Evolutionary conservation across 208 protist genomes (phyloP).

Genomic region (Acanthamoeba lenticulata): DNA sequence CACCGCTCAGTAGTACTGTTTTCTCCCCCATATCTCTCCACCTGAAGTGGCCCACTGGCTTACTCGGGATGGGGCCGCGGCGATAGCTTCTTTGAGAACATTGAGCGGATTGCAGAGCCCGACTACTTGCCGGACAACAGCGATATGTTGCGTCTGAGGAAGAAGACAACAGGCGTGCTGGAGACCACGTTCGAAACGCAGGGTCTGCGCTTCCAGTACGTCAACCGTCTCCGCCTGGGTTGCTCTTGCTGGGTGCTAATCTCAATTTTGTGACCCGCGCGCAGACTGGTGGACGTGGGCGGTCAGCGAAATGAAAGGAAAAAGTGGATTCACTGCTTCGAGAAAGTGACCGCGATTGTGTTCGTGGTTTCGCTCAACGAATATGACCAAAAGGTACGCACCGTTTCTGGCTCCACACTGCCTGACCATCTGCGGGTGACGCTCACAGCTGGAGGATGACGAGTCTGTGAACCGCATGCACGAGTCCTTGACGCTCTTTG

Average conservation of each 20-base stretch:
- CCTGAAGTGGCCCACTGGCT: not conserved
- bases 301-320: conserved; percentile 89
- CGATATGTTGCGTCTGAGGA: conserved; percentile 86
- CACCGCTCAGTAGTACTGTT: conserved; percentile 83
- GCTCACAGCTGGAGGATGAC: conserved; percentile 88
- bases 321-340: conserved; percentile 93
- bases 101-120: not conserved
- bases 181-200: conserved; percentile 82
- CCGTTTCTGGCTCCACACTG: not conserved
- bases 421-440: not conserved
- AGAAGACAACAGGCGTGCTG: conserved; percentile 86
- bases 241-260: not conserved
- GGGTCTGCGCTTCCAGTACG: conserved; percentile 33
- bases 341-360: conserved; percentile 87
- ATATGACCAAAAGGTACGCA: conserved; percentile 85
- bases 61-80: not conserved
- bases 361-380: conserved; percentile 84
- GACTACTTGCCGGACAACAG: not conserved
- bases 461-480: conserved; percentile 85
- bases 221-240: not conserved
- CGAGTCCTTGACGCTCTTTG: conserved; percentile 86
- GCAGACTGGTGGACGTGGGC: conserved; percentile 89
- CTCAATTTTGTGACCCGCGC: not conserved
- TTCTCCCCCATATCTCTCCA: not conserved
- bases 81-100: conserved; percentile 78